Evolutionary conservation across 352 stramenopile species (phyloP).

Genomic region (Pythium coloratum): DNA sequence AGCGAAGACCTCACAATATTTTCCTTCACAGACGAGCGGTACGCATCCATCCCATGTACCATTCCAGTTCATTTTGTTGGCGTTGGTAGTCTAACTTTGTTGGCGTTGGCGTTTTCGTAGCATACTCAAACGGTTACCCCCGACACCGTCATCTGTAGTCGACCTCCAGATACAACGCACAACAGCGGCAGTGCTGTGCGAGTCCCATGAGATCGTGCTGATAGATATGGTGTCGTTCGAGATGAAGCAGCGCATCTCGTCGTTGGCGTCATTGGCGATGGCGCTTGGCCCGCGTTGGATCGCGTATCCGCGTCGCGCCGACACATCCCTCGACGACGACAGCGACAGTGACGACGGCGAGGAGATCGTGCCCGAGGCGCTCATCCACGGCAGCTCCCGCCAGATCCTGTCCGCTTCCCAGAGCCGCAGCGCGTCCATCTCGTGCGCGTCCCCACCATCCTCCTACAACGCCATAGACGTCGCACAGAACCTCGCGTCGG

Average conservation of each 20-base stretch:
- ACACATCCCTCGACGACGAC: constrained; percentile 16
- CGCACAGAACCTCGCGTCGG: constrained; percentile 85
- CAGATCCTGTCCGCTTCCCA: constrained; percentile 19
- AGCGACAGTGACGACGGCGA: constrained; percentile 40
- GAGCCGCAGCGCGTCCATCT: constrained; percentile 11
- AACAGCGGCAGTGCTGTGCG: constrained; percentile 60
- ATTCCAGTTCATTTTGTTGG: background rate
- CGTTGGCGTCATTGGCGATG: constrained; percentile 59
- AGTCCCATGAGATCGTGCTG: constrained; percentile 66
- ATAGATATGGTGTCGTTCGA: constrained; percentile 57
- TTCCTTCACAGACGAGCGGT: constrained; percentile 53
- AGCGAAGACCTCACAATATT: constrained; percentile 56
- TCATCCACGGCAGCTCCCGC: constrained; percentile 36
- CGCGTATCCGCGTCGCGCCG: constrained; percentile 55
- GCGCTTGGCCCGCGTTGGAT: constrained; percentile 67
- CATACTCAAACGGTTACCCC: constrained; percentile 50
- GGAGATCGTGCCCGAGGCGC: constrained; percentile 42
- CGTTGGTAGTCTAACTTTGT: background rate
- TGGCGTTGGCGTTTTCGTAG: constrained; percentile 18
- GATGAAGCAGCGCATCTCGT: constrained; percentile 44
- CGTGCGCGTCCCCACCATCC: constrained; percentile 22
- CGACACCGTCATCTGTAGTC: constrained; percentile 62
- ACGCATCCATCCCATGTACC: background rate
- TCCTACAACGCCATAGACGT: constrained; percentile 76
- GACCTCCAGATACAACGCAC: constrained; percentile 65